phyloP scores from a whole-genome alignment of 768 basidiomycete genomes.

The Collybiopsis luxurians region DNA sequence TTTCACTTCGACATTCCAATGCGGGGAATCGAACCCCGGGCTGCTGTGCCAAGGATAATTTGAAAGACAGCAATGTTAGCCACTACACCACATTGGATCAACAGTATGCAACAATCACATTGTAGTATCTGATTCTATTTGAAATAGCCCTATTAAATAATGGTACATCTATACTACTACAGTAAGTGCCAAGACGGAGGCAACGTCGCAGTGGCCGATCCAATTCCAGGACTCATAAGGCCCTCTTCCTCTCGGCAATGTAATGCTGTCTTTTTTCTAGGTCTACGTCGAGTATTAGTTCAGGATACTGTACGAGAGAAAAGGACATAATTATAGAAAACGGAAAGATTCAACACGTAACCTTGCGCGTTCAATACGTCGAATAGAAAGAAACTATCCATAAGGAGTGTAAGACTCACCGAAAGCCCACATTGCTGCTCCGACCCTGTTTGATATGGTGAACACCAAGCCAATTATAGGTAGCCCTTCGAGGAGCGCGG shows the following conservation, averaged over 20 bases:
- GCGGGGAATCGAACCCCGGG: conserved; percentile 11
- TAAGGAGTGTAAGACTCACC: too few relatives aligned
- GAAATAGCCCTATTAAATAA: too few relatives aligned
- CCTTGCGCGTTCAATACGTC: too few relatives aligned
- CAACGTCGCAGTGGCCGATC: too few relatives aligned
- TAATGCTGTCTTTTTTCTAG: conserved; percentile 59
- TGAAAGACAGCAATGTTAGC: conserved; percentile 10
- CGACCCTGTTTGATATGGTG: conserved; percentile 82
- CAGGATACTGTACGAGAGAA: not conserved
- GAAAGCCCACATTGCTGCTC: conserved; percentile 94
- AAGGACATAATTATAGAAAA: not conserved
- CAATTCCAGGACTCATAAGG: not conserved
- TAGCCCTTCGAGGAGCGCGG: conserved; percentile 76
- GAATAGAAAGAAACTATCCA: too few relatives aligned
- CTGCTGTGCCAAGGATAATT: not conserved
- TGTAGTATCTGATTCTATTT: too few relatives aligned
- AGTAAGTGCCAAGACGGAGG: too few relatives aligned
- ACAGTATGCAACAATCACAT: too few relatives aligned
- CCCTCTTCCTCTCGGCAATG: conserved; percentile 6
- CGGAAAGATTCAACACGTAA: too few relatives aligned
- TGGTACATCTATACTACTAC: too few relatives aligned
- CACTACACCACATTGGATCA: conserved; percentile 17
- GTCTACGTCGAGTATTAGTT: conserved; percentile 39
- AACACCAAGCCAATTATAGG: conserved; percentile 83
- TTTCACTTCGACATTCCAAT: conserved; percentile 4